Conservation (phyloP, 2,329 filamentous ascomycete genomes). For the Teratosphaeria viscida region DNA sequence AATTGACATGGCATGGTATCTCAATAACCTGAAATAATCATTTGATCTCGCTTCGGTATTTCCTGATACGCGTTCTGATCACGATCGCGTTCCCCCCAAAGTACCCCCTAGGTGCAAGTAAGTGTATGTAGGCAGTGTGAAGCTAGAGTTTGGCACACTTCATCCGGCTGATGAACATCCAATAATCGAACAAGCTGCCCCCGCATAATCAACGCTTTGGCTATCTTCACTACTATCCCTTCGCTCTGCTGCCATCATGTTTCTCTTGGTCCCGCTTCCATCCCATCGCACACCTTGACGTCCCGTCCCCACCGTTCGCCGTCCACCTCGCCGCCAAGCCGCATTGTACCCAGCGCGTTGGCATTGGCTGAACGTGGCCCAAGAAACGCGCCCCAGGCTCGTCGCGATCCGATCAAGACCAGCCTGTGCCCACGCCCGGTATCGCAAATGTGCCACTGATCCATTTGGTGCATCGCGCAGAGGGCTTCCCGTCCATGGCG, state of each 20-base stretch:
- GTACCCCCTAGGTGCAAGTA: not conserved
- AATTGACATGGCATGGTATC: not conserved
- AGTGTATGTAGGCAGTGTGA: not conserved
- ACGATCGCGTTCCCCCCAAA: not conserved
- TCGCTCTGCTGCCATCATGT: not conserved
- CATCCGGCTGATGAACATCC: not conserved
- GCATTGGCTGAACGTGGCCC: not conserved
- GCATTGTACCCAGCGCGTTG: not conserved
- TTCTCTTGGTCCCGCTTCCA: not conserved
- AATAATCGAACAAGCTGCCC: too few relatives aligned
- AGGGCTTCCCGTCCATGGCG: not conserved
- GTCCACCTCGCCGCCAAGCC: not conserved
- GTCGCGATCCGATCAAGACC: not conserved
- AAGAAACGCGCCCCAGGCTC: not conserved
- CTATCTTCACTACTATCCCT: not conserved
- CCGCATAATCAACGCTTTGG: not conserved
- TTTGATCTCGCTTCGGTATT: too few relatives aligned
- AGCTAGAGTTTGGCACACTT: not conserved
- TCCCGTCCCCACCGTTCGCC: not conserved
- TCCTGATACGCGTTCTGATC: not conserved
- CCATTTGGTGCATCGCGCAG: not conserved
- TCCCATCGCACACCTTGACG: not conserved
- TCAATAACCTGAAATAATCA: not conserved
- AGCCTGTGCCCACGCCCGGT: not conserved
- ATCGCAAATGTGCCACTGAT: not conserved